Conservation (phyloP, 345 rosid genomes). For the Clarkia xantiana region DNA sequence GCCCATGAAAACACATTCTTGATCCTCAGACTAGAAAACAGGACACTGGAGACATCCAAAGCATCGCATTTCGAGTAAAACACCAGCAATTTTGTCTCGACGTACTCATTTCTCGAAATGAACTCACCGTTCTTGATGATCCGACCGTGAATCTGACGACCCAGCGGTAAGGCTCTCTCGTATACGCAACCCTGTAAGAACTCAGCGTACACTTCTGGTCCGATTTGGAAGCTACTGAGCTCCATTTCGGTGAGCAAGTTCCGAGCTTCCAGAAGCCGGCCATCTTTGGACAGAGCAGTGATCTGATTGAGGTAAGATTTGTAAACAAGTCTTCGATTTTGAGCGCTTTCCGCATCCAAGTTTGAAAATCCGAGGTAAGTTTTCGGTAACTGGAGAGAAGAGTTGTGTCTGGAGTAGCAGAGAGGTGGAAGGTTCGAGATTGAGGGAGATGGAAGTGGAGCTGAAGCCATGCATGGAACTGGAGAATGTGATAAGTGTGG, state of each 20-base stretch:
- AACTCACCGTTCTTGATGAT: slow-evolving; percentile 47
- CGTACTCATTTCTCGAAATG: slow-evolving; percentile 39
- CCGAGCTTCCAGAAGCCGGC: slow-evolving; percentile 43
- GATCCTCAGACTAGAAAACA: slow-evolving; percentile 31
- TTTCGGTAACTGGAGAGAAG: not conserved
- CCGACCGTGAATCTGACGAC: slow-evolving; percentile 67
- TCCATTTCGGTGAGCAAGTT: slow-evolving; percentile 43
- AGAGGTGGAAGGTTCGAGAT: slow-evolving; percentile 6
- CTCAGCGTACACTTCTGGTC: slow-evolving; percentile 55
- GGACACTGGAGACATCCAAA: slow-evolving; percentile 24
- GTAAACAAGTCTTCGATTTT: slow-evolving; percentile 1
- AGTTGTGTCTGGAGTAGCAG: slow-evolving; percentile 3
- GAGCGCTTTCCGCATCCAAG: slow-evolving; percentile 2
- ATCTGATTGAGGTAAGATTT: slow-evolving; percentile 32
- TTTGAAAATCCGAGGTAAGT: slow-evolving; percentile 3
- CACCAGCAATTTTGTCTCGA: slow-evolving; percentile 53
- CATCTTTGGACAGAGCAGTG: slow-evolving; percentile 40
- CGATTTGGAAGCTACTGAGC: slow-evolving; percentile 17
- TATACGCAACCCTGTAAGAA: slow-evolving; percentile 62
- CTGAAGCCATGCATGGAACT: slow-evolving; percentile 22
- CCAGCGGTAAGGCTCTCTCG: slow-evolving; percentile 33
- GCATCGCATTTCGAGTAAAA: slow-evolving; percentile 53
- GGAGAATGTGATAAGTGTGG: not conserved
- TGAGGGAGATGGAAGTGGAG: slow-evolving; percentile 7
- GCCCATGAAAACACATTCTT: slow-evolving; percentile 76